Base-by-base conservation (phyloP, 2,329 filamentous ascomycete genomes). In the Cordyceps cateniannulata region DNA sequence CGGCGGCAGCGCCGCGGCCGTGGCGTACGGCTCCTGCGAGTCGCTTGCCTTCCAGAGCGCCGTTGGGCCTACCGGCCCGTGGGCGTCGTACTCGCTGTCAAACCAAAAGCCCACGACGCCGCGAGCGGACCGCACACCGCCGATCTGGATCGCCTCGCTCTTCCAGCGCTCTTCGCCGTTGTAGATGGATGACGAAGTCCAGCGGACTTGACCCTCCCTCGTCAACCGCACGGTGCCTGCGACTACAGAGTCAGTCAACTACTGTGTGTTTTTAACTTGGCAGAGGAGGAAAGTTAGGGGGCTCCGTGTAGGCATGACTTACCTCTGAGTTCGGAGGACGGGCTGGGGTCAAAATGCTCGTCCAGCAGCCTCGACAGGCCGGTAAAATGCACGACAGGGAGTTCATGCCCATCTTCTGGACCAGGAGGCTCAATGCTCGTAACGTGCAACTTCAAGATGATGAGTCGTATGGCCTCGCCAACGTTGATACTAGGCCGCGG, bases 41-140 rank as follows among this genome's bases (percentile, higher is more conserved):
- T 89, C 85, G 48, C 78, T 82, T 12, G 87, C 77, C 73, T 93
- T 93, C 89, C 89, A 93, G 67, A 90, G 91, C 0, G 86, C 87
- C 1, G 87, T 90, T 1, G 89, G 89, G 0, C 89, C 89, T 2
- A 82, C 87, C 0, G 89, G 89, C 0, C 89, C 89, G 66, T 87
- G 83, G 1, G 76, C 70, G 63, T 89, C 85, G 66, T 83, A 87
- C 70, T 91, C 84, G 66, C 83, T 85, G 56, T 59, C 42, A 18
- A 62, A 62, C 50, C 52, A 51, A 32, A 44, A 55, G 2, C 50
- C 12, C 14, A 24, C 10, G 60, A 91, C 84, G 1, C 89, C 89
- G 8, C 88, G 79, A 7, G 81, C 84, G 6, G 86, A 87, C 53
- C 77, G 74, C 1, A 85, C 67, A 0, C 89, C 90, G 12, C 89